Evolutionary conservation across 306 rosid genomes (phyloP).

Genomic region (Spatholobus suberectus): DNA sequence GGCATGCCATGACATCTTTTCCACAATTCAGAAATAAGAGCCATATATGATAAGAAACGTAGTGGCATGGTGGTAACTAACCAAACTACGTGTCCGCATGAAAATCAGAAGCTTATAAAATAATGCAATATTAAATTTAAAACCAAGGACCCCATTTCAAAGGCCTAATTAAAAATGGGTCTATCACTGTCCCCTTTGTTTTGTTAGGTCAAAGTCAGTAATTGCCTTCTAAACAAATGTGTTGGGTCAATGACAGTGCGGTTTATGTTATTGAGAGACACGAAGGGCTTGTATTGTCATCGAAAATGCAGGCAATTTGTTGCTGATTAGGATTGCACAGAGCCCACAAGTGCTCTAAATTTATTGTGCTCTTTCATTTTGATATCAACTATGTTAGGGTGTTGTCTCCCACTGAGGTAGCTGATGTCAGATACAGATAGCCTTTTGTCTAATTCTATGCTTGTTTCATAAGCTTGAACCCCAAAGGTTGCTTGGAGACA

Average conservation of each 20-base stretch:
- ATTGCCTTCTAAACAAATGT: slow-evolving; percentile 35
- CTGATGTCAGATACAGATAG: slow-evolving; percentile 39
- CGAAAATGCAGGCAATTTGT: slow-evolving; percentile 48
- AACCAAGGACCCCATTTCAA: slow-evolving; percentile 27
- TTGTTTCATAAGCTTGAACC: slow-evolving; percentile 24
- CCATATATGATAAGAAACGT: neutral
- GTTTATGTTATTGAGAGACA: slow-evolving; percentile 35
- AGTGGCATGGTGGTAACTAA: slow-evolving; percentile 31
- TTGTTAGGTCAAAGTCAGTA: slow-evolving; percentile 28
- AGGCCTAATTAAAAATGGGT: slow-evolving; percentile 32
- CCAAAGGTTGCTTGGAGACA: slow-evolving; percentile 25
- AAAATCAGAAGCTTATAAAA: slow-evolving; percentile 27
- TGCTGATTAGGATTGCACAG: slow-evolving; percentile 50
- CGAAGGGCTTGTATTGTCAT: slow-evolving; percentile 32
- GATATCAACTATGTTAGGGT: slow-evolving; percentile 42
- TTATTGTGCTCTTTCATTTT: slow-evolving; percentile 24
- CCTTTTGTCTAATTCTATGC: slow-evolving; percentile 47
- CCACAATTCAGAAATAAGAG: neutral
- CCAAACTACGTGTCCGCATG: slow-evolving; percentile 34
- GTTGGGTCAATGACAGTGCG: neutral
- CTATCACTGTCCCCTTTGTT: slow-evolving; percentile 33
- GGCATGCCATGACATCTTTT: slow-evolving; percentile 10
- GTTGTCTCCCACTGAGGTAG: slow-evolving; percentile 51
- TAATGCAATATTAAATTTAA: neutral
- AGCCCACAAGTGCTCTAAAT: slow-evolving; percentile 38